Conservation (phyloP, 164 flowering plant species). For the Hamamelis virginiana region DNA sequence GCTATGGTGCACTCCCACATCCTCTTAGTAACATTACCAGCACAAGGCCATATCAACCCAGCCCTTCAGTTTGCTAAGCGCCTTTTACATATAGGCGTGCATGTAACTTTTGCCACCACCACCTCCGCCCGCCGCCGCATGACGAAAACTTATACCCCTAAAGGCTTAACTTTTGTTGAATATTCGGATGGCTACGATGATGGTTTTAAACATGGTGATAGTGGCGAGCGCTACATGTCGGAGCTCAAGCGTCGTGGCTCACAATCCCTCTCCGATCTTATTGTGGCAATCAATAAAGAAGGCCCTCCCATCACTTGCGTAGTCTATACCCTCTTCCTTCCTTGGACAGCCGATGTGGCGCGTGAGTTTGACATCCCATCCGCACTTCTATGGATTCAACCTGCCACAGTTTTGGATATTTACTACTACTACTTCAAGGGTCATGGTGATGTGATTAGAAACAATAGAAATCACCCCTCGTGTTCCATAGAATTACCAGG, state of each 20-base stretch:
- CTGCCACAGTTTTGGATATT: constrained; percentile 22
- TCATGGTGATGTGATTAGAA: constrained; percentile 3
- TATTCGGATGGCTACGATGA: constrained; percentile 13
- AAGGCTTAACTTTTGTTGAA: neutral
- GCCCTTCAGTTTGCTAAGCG: constrained; percentile 24
- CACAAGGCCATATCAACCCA: constrained; percentile 30
- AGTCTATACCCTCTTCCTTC: neutral
- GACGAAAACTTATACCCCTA: neutral
- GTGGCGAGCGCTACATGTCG: neutral
- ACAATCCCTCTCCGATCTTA: neutral
- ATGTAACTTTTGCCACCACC: constrained; percentile 19
- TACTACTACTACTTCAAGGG: constrained; percentile 27
- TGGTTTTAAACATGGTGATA: neutral
- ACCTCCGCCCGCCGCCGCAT: constrained; percentile 11
- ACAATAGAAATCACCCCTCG: neutral
- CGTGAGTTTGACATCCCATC: constrained; percentile 14
- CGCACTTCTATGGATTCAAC: constrained; percentile 22
- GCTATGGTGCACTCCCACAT: constrained; percentile 3
- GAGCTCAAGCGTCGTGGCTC: constrained; percentile 9
- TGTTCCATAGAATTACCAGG: constrained; percentile 15
- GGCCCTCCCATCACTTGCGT: neutral
- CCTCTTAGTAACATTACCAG: constrained; percentile 18
- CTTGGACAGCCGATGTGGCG: constrained; percentile 10
- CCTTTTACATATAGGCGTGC: constrained; percentile 2
- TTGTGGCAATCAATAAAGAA: neutral